These are phyloP conservation scores for Closterium sp. DNA, from an alignment of 139 green algal species.

Conservation along the genomic window DNA sequence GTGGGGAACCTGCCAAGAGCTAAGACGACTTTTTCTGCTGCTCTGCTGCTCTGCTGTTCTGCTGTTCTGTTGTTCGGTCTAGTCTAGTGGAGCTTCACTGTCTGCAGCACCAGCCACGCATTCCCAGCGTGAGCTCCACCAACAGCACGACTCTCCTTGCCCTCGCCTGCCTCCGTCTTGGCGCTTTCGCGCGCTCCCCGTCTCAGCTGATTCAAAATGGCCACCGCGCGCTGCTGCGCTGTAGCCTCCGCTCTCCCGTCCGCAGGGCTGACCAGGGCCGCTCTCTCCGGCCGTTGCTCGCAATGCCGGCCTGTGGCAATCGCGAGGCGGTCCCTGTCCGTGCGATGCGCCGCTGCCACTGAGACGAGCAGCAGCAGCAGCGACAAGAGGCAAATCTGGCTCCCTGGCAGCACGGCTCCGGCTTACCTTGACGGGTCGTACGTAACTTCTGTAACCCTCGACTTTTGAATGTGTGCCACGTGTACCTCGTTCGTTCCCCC, in stretches of 20 bases:
- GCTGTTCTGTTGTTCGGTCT: not conserved
- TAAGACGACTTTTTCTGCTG: not conserved
- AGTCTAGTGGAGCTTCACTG: not conserved
- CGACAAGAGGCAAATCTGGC: conserved; percentile 11
- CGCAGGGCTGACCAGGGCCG: not conserved
- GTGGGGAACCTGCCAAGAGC: no score
- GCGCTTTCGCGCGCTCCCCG: no score
- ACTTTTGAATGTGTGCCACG: not conserved
- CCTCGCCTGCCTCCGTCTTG: not conserved
- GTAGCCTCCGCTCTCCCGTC: not conserved
- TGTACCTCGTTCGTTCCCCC: not conserved
- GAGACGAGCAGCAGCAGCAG: not conserved
- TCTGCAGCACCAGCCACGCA: not conserved
- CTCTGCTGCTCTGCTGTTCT: not conserved
- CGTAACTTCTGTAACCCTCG: not conserved
- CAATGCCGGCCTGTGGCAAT: not conserved
- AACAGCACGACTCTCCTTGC: not conserved
- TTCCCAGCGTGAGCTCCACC: not conserved
- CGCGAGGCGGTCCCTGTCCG: not conserved
- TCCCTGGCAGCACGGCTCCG: conserved; percentile 37
- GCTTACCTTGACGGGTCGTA: conserved; percentile 44
- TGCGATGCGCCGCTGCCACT: not conserved
- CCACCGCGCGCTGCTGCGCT: not conserved
- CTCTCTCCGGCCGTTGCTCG: not conserved
- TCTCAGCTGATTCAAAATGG: not conserved